Evolutionary conservation across 106 monocot genomes (phyloP).

Genomic region (Alisma plantagoaquatica): DNA sequence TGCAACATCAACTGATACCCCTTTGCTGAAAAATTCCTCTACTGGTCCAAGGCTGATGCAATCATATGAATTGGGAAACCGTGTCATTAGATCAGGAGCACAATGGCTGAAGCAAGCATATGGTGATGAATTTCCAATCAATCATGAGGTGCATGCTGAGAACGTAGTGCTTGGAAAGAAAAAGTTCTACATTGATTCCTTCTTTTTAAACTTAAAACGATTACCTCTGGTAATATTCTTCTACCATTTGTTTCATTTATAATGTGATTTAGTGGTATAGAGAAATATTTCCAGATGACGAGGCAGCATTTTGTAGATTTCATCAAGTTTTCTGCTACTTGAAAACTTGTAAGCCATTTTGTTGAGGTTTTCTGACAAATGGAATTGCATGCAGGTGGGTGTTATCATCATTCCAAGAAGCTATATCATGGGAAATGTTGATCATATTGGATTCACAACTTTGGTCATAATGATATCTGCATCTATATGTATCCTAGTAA

Average conservation of each 20-base stretch:
- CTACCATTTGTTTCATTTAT: too few relatives aligned
- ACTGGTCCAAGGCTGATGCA: slow-evolving; percentile 31
- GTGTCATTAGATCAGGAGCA: slow-evolving; percentile 35
- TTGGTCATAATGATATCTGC: slow-evolving; percentile 33
- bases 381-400: slow-evolving; percentile 29
- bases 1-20: slow-evolving; percentile 49
- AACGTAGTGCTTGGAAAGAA: slow-evolving; percentile 32
- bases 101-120: slow-evolving; percentile 32
- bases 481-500: slow-evolving; percentile 31
- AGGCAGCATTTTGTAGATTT: too few relatives aligned
- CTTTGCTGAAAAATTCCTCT: slow-evolving; percentile 31
- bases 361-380: too few relatives aligned
- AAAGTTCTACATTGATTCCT: slow-evolving; percentile 45
- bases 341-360: too few relatives aligned
- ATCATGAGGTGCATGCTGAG: slow-evolving; percentile 41
- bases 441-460: slow-evolving; percentile 45
- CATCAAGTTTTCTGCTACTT: too few relatives aligned
- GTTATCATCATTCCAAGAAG: slow-evolving; percentile 57
- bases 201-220: slow-evolving; percentile 45
- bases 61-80: slow-evolving; percentile 34
- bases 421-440: slow-evolving; percentile 55
- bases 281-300: too few relatives aligned
- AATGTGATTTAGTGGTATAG: too few relatives aligned
- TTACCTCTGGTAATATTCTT: slow-evolving; percentile 48
- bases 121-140: slow-evolving; percentile 36